phyloP scores from a whole-genome alignment of 352 stramenopile species.

The Globisporangium spinosum region DNA sequence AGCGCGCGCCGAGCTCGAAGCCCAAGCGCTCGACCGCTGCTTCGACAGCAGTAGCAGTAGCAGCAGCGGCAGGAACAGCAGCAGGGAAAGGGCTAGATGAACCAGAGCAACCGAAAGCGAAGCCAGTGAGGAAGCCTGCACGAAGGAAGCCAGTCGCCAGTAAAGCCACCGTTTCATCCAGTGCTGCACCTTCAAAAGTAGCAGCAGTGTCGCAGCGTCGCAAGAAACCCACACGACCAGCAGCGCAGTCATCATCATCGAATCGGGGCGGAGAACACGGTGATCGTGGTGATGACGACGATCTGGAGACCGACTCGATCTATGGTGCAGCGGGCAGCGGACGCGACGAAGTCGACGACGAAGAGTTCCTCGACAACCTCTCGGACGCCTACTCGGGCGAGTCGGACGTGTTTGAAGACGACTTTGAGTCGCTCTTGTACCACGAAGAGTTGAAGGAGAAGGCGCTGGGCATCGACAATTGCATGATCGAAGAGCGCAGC shows the following conservation, averaged over 20 bases:
- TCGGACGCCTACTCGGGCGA: constrained; percentile 55
- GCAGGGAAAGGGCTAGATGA: not conserved
- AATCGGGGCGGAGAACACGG: not conserved
- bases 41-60: not conserved
- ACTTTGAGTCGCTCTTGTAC: constrained; percentile 61
- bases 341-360: constrained; percentile 35
- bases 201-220: constrained; percentile 3
- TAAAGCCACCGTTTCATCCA: not conserved
- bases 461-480: constrained; percentile 43
- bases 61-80: not conserved
- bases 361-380: constrained; percentile 38
- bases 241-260: not conserved
- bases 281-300: constrained; percentile 12
- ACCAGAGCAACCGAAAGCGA: constrained; percentile 8
- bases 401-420: constrained; percentile 77
- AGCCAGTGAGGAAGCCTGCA: constrained; percentile 18
- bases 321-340: constrained; percentile 10
- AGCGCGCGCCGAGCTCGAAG: not conserved
- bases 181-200: not conserved
- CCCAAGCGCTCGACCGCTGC: not conserved
- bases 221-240: not conserved
- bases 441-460: constrained; percentile 42
- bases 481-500: constrained; percentile 47
- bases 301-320: constrained; percentile 8
- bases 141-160: constrained; percentile 9